Conservation (phyloP, 768 basidiomycete species). For the Erythrobasidium yunnanense region DNA sequence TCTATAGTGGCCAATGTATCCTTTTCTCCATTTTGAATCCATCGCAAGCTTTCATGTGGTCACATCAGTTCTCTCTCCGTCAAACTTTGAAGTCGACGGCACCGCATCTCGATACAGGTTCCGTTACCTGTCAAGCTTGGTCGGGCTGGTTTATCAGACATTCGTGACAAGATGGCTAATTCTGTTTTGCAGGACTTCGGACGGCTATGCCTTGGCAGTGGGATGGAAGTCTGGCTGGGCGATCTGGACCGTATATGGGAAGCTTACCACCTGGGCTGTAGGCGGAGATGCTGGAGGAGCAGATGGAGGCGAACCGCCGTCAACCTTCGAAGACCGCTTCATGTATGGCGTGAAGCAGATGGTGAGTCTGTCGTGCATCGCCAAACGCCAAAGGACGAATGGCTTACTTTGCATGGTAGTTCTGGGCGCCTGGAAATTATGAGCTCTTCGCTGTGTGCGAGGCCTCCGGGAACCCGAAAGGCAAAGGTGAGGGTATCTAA, state of each 20-base stretch:
- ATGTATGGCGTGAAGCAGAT: conserved; percentile 67
- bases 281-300: conserved; percentile 57
- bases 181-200: conserved; percentile 78
- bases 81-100: conserved; percentile 32
- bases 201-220: conserved; percentile 87
- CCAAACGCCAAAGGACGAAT: background rate
- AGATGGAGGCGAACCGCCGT: conserved; percentile 41
- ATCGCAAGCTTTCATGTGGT: conserved; percentile 25
- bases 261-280: conserved; percentile 69
- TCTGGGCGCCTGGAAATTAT: conserved; percentile 87
- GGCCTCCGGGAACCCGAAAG: conserved; percentile 42
- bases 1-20: conserved; percentile 19
- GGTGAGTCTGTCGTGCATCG: conserved; percentile 46
- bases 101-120: conserved; percentile 26
- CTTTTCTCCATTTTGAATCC: conserved; percentile 27
- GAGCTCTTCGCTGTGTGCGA: conserved; percentile 69
- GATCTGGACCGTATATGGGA: conserved; percentile 75
- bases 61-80: conserved; percentile 34
- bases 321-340: conserved; percentile 64
- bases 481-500: conserved; percentile 43
- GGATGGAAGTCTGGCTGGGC: conserved; percentile 87
- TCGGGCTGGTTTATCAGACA: background rate
- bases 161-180: conserved; percentile 33
- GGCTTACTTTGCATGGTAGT: conserved; percentile 46
- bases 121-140: conserved; percentile 22